Evolutionary conservation across 495 filamentous ascomycete genomes (phyloP).

Genomic region (Pyrenula massariospora): DNA sequence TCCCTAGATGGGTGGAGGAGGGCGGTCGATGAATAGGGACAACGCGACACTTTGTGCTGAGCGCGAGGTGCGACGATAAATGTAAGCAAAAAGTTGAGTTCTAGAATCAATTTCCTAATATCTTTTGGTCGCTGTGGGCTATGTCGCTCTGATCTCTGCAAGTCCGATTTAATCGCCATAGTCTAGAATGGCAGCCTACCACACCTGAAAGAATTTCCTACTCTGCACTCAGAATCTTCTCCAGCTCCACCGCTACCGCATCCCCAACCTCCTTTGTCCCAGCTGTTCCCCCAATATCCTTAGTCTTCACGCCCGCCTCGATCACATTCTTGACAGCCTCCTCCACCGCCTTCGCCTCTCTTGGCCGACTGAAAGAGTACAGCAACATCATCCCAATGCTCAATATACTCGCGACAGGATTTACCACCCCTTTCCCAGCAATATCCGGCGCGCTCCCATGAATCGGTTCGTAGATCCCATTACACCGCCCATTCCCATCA

Average conservation of each 20-base stretch:
- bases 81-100: too few species aligned
- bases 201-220: too few species aligned
- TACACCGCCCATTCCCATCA: conserved; percentile 45
- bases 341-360: conserved; percentile 40
- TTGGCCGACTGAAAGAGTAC: conserved; percentile 37
- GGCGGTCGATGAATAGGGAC: too few species aligned
- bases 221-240: conserved; percentile 29
- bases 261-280: conserved; percentile 40
- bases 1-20: too few species aligned
- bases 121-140: too few species aligned
- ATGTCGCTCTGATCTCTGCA: too few species aligned
- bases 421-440: conserved; percentile 77
- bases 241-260: conserved; percentile 35
- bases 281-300: conserved; percentile 42
- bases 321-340: conserved; percentile 40
- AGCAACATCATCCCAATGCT: conserved; percentile 45
- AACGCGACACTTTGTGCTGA: too few species aligned
- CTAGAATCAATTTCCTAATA: too few species aligned
- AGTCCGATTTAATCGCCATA: too few species aligned
- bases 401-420: conserved; percentile 47
- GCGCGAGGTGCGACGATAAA: too few species aligned
- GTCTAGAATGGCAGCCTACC: too few species aligned
- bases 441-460: conserved; percentile 61
- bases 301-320: conserved; percentile 38
- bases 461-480: conserved; percentile 93